phyloP scores from a whole-genome alignment of 169 alveolate genomes.

The Eimeria zaria region DNA sequence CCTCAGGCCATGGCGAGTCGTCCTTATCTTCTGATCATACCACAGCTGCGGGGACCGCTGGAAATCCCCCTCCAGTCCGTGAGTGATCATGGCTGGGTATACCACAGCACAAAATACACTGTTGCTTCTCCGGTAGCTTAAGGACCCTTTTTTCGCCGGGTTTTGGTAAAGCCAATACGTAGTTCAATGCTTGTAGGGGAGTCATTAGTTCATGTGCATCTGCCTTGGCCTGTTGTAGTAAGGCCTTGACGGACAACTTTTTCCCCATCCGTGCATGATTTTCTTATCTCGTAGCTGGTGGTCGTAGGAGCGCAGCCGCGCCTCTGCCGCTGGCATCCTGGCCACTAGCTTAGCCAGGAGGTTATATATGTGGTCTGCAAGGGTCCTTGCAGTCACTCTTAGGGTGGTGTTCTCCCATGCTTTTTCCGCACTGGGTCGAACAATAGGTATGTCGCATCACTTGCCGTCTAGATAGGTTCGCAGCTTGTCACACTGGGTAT shows the following conservation, averaged over 20 bases:
- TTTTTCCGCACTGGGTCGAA: neutral
- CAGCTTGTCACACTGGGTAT: neutral
- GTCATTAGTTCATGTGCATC: neutral
- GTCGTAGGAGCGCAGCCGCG: neutral
- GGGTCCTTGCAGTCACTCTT: neutral
- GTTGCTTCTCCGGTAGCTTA: neutral
- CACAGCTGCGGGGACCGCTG: neutral
- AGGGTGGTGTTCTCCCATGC: neutral
- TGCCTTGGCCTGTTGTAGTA: neutral
- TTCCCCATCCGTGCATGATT: neutral
- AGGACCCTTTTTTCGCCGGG: neutral
- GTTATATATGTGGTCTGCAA: neutral
- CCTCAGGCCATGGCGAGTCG: neutral
- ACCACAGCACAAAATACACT: neutral
- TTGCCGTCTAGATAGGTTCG: neutral
- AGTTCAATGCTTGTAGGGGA: neutral
- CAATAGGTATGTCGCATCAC: neutral
- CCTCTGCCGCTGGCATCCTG: neutral
- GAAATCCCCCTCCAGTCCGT: neutral
- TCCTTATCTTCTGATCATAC: neutral
- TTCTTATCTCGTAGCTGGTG: neutral
- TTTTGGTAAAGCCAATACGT: neutral
- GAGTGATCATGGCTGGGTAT: neutral
- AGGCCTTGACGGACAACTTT: neutral
- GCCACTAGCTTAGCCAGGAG: neutral